Base-by-base conservation (phyloP, 179 eudicot genomes). In the Beta macrorhiza region DNA sequence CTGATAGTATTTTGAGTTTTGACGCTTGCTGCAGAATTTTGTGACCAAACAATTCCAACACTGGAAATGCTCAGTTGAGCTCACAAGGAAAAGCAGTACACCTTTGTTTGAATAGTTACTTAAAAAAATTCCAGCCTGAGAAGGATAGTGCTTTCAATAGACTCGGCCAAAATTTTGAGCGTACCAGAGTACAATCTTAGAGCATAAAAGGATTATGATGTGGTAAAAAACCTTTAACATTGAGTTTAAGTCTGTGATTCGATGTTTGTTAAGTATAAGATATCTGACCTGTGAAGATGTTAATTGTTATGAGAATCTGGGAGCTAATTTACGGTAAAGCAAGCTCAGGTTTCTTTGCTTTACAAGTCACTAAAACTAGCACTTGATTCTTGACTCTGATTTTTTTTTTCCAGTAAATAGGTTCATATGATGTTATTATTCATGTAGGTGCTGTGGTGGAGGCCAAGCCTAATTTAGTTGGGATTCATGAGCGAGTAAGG, bases 401-500 rank as follows among this genome's bases (percentile, higher is more conserved):
- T 32, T n/a, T 32, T 32, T 32, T 32, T 32, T 32, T 32, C 37
- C 0, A 32, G 0, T 32, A 32, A 32, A 32, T 32, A 32, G 37
- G 37, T 2, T 32, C 37, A 75, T 22, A 32, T 67, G 42, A 67
- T 76, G 20, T 73, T 72, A 29, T 62, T 47, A 58, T 78, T 67
- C 55, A 61, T 79, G 67, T 82, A 96, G 99, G 99, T 78, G 91
- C 91, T 80, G 97, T 96, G 74, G 74, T 96, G 83, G 97, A 94
- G 88, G 85, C 98, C 77, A 94, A 92, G 80, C 86, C 99, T 72
- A 94, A 91, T 5, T 83, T 96, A 73, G 92, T 89, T 64, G 99
- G 98, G n/a, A 90, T 94, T 69, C 98, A 88, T 81, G 99, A 94
- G 85, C 89, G 99, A 79, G 99, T 96, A 53, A 91, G 98, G 87